These are phyloP conservation scores for Bodo saltans DNA, from an alignment of 78 protist genomes.

Conservation along the genomic window DNA sequence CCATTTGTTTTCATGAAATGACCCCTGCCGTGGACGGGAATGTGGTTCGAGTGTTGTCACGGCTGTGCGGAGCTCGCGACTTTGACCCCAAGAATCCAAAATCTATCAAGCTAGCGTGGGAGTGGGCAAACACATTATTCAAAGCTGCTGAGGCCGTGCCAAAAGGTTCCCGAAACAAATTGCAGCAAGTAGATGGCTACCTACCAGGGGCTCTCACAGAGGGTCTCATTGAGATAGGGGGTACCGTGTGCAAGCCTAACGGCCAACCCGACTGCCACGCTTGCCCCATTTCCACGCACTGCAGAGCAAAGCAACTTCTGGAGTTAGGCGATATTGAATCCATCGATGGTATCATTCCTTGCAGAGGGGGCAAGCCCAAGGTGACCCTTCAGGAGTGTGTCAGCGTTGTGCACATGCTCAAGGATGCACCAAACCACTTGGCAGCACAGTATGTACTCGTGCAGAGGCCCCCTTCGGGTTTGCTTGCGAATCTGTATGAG, in stretches of 20 bases:
- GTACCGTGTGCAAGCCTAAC: constrained; percentile 26
- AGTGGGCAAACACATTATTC: not conserved
- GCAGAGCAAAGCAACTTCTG: not conserved
- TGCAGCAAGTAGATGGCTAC: not conserved
- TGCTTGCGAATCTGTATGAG: too few species aligned
- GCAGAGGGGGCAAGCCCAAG: too few species aligned
- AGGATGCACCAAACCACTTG: too few species aligned
- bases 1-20: not conserved
- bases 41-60: constrained; percentile 10
- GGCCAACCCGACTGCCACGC: not conserved
- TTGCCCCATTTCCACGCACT: constrained; percentile 7
- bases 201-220: constrained; percentile 41
- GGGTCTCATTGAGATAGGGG: constrained; percentile 41
- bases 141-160: not conserved
- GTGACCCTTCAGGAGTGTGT: too few species aligned
- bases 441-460: too few species aligned
- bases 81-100: not conserved
- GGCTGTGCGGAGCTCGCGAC: not conserved
- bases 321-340: not conserved
- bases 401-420: too few species aligned
- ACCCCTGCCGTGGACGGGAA: constrained; percentile 45
- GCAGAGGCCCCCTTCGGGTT: too few species aligned
- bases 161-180: not conserved
- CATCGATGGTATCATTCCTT: constrained; percentile 13
- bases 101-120: not conserved